phyloP scores from a whole-genome alignment of 768 basidiomycete species.

The Cyclocybe aegerita region DNA sequence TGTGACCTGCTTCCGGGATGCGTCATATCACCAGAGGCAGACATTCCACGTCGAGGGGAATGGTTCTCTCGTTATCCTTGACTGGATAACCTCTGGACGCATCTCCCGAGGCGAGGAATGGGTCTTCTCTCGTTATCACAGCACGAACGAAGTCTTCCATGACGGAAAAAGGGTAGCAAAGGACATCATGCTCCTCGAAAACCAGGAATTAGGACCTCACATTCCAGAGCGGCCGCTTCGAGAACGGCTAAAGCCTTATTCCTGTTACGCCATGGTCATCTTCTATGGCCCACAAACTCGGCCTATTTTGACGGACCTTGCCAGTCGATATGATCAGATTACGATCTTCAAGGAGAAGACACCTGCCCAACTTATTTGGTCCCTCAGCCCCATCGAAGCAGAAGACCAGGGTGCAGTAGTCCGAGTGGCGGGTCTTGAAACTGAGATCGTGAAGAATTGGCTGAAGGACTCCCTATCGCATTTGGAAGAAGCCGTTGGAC shows the following conservation, averaged over 20 bases:
- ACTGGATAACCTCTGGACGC: slow-evolving; percentile 92
- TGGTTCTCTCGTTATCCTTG: slow-evolving; percentile 74
- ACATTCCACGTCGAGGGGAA: slow-evolving; percentile 62
- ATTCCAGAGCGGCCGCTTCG: slow-evolving; percentile 47
- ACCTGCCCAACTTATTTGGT: slow-evolving; percentile 79
- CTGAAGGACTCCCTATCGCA: slow-evolving; percentile 52
- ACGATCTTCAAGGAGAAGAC: slow-evolving; percentile 61
- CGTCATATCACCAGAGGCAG: slow-evolving; percentile 84
- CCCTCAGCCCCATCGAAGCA: slow-evolving; percentile 57
- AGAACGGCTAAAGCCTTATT: slow-evolving; percentile 73
- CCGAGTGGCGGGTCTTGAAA: slow-evolving; percentile 73
- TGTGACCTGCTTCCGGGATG: slow-evolving; percentile 86
- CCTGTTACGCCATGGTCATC: slow-evolving; percentile 87
- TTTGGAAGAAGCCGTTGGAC: slow-evolving; percentile 55
- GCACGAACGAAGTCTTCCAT: slow-evolving; percentile 79
- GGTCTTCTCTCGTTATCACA: slow-evolving; percentile 84
- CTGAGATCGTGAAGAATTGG: slow-evolving; percentile 75
- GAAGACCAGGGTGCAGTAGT: slow-evolving; percentile 54
- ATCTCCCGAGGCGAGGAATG: slow-evolving; percentile 84
- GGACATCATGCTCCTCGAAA: slow-evolving; percentile 78
- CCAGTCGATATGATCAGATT: slow-evolving; percentile 47
- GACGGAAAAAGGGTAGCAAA: slow-evolving; percentile 65
- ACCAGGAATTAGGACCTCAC: slow-evolving; percentile 22
- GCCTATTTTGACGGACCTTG: slow-evolving; percentile 47
- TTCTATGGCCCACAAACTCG: slow-evolving; percentile 69